phyloP scores from a whole-genome alignment of 345 rosid genomes.

The Rhodomyrtus tomentosa region DNA sequence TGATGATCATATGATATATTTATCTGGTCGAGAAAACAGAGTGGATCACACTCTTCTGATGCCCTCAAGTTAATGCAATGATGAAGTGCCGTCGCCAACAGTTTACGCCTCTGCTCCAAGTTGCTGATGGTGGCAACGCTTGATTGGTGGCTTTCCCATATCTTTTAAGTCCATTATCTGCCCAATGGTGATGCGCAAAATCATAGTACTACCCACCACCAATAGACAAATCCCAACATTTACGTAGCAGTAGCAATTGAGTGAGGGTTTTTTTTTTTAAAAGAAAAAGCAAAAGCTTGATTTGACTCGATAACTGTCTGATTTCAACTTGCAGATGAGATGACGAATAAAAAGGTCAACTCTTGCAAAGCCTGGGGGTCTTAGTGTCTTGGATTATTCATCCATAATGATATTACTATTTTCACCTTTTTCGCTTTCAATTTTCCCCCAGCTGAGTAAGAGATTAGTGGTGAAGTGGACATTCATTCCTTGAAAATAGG shows the following conservation, averaged over 20 bases:
- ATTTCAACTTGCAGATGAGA: background rate
- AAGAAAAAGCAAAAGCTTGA: background rate
- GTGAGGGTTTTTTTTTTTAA: background rate
- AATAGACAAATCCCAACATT: background rate
- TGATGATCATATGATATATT: background rate
- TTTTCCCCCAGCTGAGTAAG: background rate
- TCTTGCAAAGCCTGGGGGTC: background rate
- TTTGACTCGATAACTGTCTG: slow-evolving; percentile 3
- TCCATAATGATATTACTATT: background rate
- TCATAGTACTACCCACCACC: background rate
- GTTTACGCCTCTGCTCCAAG: background rate
- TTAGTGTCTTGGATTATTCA: background rate
- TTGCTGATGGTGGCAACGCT: background rate
- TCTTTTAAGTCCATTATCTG: background rate
- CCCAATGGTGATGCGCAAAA: background rate
- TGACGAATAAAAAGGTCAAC: background rate
- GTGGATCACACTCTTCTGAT: background rate
- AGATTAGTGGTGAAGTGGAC: background rate
- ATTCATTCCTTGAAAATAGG: background rate
- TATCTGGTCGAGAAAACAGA: background rate
- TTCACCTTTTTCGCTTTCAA: background rate
- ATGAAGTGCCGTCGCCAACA: background rate
- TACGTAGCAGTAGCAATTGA: background rate
- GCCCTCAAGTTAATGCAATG: background rate
- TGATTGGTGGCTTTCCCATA: slow-evolving; percentile 7